Evolutionary conservation across 2,329 filamentous ascomycete species (phyloP), one percentile per base, ranked within the genome.

Genomic region (Mycocentrospora acerina): DNA sequence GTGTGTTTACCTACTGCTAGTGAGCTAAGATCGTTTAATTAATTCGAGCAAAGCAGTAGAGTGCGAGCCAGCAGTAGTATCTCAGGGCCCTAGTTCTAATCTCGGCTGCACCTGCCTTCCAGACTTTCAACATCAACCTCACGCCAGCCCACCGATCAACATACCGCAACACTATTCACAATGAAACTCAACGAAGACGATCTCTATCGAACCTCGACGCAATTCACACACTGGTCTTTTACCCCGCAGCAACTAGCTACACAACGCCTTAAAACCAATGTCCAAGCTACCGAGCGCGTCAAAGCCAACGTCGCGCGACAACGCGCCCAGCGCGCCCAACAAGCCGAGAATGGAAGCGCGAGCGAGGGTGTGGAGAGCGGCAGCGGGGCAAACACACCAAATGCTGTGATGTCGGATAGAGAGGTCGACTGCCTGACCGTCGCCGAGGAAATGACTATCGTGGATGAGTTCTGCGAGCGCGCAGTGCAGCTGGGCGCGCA

Each of bases 211-310:
- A 80, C 86, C 35, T 95, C 91, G 0, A 91, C 88, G 31, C 93
- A 98, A 68, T 97, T 83, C 64, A 82, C 87, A 29, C 77, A 94
- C 42, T 98, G 93, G 93, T 95, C 90, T 9, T 97, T 91, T 70
- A 88, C 89, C 0, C 80, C 83, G 3, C 70, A 81, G 3, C 81
- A 84, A 26, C 80, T 98, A 4, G 75, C 78, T 32, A 77, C 83
- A 2, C 78, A 91, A 16, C 87, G 93, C 41, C 72, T 77, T 28
- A 85, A 85, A 51, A 95, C 90, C 22, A 96, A 96, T 70, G 71
- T 78, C 8, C 77, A 88, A 33, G 93, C 93, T 62, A 69, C 85
- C 71, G 76, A 91, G 44, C 81, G 83, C 48, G 75, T 83, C 59
- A 69, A 76, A 58, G 70, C 76, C 54, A 78, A 81, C 38, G 71